These are phyloP conservation scores for Ichthyophthirius multifiliis DNA, from an alignment of 169 alveolate species.

Conservation along the genomic window DNA sequence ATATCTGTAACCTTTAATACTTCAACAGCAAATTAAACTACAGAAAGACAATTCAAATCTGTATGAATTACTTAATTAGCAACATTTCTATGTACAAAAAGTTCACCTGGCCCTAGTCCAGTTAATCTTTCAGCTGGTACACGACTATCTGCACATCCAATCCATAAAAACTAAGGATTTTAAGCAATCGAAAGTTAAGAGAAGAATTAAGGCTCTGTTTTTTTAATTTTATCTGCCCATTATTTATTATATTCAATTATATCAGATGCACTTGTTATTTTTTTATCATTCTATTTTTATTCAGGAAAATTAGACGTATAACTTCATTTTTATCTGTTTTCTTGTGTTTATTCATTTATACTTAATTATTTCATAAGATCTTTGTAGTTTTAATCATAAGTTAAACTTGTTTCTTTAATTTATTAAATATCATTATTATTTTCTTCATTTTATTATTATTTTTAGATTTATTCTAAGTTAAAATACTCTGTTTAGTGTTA, in stretches of 20 bases:
- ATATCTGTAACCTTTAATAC: constrained; percentile 16
- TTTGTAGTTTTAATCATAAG: no score
- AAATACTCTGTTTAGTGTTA: no score
- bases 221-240: not conserved
- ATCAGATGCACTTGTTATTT: no score
- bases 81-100: constrained; percentile 13
- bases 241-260: not conserved
- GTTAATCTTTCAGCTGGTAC: not conserved
- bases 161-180: constrained; percentile 6
- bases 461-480: no score
- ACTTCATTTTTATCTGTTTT: no score
- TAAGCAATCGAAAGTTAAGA: not conserved
- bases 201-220: not conserved
- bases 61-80: constrained; percentile 10
- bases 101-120: not conserved
- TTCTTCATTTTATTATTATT: no score
- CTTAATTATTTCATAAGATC: no score
- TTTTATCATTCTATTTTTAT: no score
- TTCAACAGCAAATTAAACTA: constrained; percentile 27
- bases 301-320: no score
- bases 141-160: constrained; percentile 18
- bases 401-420: no score
- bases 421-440: no score
- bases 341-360: no score
- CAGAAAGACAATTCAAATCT: constrained; percentile 1